Evolutionary conservation across 139 green algal genomes (phyloP).

Genomic region (Coccomyxa sp.): DNA sequence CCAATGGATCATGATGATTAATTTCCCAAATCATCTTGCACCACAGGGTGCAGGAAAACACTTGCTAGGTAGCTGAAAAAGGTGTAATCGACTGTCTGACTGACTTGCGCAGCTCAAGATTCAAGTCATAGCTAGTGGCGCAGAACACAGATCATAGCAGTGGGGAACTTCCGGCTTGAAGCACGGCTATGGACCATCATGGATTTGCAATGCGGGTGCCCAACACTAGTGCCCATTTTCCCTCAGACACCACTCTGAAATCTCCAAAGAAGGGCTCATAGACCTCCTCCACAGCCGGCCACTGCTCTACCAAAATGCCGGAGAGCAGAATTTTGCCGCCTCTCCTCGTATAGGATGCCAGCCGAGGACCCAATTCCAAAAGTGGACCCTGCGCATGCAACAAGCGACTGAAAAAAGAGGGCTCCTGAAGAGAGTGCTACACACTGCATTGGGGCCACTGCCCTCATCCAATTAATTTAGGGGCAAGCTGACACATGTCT

Average conservation of each 20-base stretch:
- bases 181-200: too few relatives aligned
- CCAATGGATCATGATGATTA: too few relatives aligned
- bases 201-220: too few relatives aligned
- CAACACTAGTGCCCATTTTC: too few relatives aligned
- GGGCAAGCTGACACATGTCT: neutral
- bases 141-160: too few relatives aligned
- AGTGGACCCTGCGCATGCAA: slow-evolving; percentile 47
- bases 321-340: slow-evolving; percentile 56
- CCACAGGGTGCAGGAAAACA: too few relatives aligned
- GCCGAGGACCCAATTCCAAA: slow-evolving; percentile 45
- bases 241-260: slow-evolving; percentile 53
- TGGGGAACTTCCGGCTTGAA: too few relatives aligned
- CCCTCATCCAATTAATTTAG: neutral
- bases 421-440: neutral
- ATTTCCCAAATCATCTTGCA: too few relatives aligned
- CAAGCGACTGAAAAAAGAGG: neutral
- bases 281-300: neutral
- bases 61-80: too few relatives aligned
- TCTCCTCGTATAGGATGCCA: slow-evolving; percentile 34
- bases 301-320: slow-evolving; percentile 53
- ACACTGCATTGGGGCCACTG: neutral
- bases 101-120: too few relatives aligned
- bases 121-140: too few relatives aligned
- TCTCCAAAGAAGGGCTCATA: neutral
- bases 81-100: too few relatives aligned